These are phyloP conservation scores for Knoxdaviesia proteae DNA, from an alignment of 2,329 filamentous ascomycete species.

Conservation along the genomic window DNA sequence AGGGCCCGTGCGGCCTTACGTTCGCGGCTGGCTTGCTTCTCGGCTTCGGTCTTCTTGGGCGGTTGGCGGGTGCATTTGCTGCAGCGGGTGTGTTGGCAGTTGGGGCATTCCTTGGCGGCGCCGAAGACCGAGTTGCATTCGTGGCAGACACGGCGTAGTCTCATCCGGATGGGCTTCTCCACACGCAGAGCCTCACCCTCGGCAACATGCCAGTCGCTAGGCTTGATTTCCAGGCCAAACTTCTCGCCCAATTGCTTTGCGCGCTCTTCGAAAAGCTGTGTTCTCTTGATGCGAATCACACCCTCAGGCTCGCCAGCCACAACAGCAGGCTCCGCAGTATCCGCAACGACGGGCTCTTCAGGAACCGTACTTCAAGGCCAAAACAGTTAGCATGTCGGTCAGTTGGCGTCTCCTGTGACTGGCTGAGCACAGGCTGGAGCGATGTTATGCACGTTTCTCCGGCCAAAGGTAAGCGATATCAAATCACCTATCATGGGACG, in stretches of 20 bases:
- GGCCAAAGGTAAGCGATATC: too few species aligned
- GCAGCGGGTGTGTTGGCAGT: conserved; percentile 65
- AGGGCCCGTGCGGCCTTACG: conserved; percentile 27
- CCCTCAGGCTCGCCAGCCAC: too few species aligned
- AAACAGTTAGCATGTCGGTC: too few species aligned
- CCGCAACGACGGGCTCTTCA: too few species aligned
- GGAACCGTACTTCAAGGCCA: too few species aligned
- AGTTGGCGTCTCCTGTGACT: too few species aligned
- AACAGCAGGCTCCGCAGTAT: too few species aligned
- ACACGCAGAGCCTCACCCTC: conserved; percentile 39
- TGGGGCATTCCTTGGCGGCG: conserved; percentile 48
- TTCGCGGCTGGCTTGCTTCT: conserved; percentile 30
- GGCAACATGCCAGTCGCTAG: conserved; percentile 28
- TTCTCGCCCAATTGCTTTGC: conserved; percentile 32
- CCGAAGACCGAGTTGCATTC: conserved; percentile 58
- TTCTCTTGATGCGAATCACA: conserved; percentile 10
- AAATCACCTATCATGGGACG: background rate
- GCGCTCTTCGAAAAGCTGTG: conserved; percentile 33
- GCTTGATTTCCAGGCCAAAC: conserved; percentile 33
- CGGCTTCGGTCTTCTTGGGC: conserved; percentile 36
- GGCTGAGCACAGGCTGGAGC: too few species aligned
- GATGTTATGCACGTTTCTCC: too few species aligned
- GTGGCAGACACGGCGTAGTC: conserved; percentile 63
- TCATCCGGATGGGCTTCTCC: conserved; percentile 59
- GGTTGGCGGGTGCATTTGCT: conserved; percentile 61